Conservation (phyloP, 106 monocot species). For the Xerophyta viscosa region DNA sequence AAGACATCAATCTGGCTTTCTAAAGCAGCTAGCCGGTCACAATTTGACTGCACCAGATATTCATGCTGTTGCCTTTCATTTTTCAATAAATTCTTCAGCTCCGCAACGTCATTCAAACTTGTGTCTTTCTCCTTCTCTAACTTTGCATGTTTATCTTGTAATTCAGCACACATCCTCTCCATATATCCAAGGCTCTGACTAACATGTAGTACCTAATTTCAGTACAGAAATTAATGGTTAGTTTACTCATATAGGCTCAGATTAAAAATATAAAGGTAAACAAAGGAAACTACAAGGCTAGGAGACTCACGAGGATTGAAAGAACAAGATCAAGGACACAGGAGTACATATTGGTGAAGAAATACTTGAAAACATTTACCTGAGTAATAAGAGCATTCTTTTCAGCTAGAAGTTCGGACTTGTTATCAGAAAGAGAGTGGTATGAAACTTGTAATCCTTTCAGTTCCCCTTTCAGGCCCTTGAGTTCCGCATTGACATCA, state of each 20-base stretch:
- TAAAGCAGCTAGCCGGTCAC: conserved; percentile 14
- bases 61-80: conserved; percentile 39
- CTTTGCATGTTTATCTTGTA: conserved; percentile 22
- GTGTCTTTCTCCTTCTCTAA: conserved; percentile 42
- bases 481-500: conserved; percentile 57
- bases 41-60: conserved; percentile 22
- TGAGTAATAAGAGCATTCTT: conserved; percentile 49
- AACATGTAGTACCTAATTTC: conserved; percentile 45
- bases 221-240: neutral
- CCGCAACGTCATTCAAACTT: conserved; percentile 15
- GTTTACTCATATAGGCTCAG: neutral
- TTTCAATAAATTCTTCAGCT: conserved; percentile 35
- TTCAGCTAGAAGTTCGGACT: conserved; percentile 51
- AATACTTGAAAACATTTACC: too few species aligned
- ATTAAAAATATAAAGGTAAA: too few species aligned
- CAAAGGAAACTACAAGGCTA: too few species aligned
- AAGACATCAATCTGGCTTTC: conserved; percentile 27
- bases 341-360: too few species aligned
- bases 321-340: too few species aligned
- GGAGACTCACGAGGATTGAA: neutral
- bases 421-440: conserved; percentile 40
- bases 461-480: conserved; percentile 46
- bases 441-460: conserved; percentile 48
- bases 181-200: conserved; percentile 21
- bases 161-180: conserved; percentile 20